A percentile compares a stretch with the other conserved stretches of the same genome.
Conservation (phyloP, 1,139 yeast species). For the Arxiozyma slooffiae region DNA sequence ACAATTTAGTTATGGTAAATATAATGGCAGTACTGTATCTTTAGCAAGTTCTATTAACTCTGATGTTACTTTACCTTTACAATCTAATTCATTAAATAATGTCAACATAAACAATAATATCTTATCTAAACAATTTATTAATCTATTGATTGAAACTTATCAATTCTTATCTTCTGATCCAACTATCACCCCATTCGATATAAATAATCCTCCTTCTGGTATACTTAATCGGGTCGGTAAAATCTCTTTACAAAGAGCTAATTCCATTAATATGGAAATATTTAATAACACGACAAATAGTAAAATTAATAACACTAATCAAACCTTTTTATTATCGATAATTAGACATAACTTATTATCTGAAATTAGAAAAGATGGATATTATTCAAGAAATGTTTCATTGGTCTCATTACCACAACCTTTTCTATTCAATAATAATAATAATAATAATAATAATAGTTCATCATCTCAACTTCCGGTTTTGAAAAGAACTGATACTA, state of each 20-base stretch:
- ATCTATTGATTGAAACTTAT: constrained; percentile 24
- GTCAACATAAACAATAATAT: too few species aligned
- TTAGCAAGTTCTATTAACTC: constrained; percentile 23
- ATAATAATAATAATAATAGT: neutral
- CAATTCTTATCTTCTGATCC: constrained; percentile 28
- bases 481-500: constrained; percentile 2
- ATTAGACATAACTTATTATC: constrained; percentile 24
- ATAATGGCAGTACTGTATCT: constrained; percentile 19
- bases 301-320: neutral
- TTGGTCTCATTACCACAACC: constrained; percentile 10
- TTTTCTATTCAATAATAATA: neutral
- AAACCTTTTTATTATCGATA: neutral
- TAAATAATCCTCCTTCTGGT: constrained; percentile 29
- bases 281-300: constrained; percentile 22
- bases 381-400: constrained; percentile 21
- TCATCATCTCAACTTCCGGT: neutral
- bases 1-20: neutral
- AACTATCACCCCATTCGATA: constrained; percentile 30
- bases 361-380: constrained; percentile 26
- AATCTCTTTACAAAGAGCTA: constrained; percentile 22
- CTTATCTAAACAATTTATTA: constrained; percentile 22
- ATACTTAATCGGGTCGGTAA: constrained; percentile 28
- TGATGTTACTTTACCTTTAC: constrained; percentile 12
- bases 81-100: neutral
- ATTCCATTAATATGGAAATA: constrained; percentile 16